These are phyloP conservation scores for Nannochloropsis gaditana DNA, from an alignment of 108 stramenopile genomes.

Conservation along the genomic window DNA sequence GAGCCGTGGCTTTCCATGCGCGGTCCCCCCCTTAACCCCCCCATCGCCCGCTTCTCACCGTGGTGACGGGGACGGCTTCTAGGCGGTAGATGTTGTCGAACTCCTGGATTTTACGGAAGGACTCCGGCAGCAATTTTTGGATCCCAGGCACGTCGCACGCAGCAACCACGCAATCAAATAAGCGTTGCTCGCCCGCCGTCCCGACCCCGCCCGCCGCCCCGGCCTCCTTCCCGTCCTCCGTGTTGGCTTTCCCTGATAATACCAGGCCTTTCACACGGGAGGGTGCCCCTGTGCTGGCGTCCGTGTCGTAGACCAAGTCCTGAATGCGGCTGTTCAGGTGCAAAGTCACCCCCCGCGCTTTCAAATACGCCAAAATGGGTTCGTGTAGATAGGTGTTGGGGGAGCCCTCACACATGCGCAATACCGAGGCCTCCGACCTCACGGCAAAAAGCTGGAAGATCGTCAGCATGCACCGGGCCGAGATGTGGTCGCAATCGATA, in stretches of 20 bases:
- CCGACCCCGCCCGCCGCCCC: slow-evolving; percentile 55
- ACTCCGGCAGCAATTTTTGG: slow-evolving; percentile 80
- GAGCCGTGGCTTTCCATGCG: too few species aligned
- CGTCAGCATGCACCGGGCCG: slow-evolving; percentile 90
- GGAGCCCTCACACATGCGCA: slow-evolving; percentile 88
- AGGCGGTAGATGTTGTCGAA: slow-evolving; percentile 95
- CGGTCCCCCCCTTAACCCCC: not conserved
- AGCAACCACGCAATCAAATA: slow-evolving; percentile 79
- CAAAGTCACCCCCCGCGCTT: slow-evolving; percentile 76
- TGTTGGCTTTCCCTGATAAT: slow-evolving; percentile 68
- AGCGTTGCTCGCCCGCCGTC: slow-evolving; percentile 58
- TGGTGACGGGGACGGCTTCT: slow-evolving; percentile 87
- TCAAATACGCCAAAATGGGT: slow-evolving; percentile 86
- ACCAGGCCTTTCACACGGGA: slow-evolving; percentile 20
- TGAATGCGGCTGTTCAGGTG: slow-evolving; percentile 17
- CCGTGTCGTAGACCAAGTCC: slow-evolving; percentile 24
- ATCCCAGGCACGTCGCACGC: slow-evolving; percentile 89
- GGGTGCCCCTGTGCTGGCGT: not conserved
- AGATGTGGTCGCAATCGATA: slow-evolving; percentile 88
- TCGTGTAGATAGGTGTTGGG: slow-evolving; percentile 87
- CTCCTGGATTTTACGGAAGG: slow-evolving; percentile 65
- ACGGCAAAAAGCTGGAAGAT: slow-evolving; percentile 88
- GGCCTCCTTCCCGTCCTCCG: slow-evolving; percentile 66
- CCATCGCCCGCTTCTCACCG: slow-evolving; percentile 49
- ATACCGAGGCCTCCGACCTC: slow-evolving; percentile 86